These are phyloP conservation scores for Penicillium glabrum DNA, from an alignment of 2,329 filamentous ascomycete genomes.

Conservation along the genomic window DNA sequence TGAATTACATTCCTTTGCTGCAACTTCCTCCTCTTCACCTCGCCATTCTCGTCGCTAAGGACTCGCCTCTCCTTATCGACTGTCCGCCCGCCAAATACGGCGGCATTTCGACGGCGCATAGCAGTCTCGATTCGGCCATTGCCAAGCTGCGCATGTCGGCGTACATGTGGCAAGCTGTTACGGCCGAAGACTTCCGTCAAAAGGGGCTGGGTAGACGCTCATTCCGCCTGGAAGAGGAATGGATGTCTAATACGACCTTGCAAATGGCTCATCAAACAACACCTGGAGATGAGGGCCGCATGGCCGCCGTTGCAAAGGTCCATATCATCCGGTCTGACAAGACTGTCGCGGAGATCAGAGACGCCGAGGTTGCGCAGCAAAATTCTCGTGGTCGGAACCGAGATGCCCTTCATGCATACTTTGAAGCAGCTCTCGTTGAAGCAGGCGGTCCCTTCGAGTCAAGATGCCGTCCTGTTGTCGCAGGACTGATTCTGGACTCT, in stretches of 20 bases:
- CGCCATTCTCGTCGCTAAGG: slow-evolving; percentile 20
- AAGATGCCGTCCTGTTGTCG: slow-evolving; percentile 15
- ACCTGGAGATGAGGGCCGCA: not conserved
- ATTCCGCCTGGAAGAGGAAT: slow-evolving; percentile 25
- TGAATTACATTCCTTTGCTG: slow-evolving; percentile 17
- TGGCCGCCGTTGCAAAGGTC: slow-evolving; percentile 13
- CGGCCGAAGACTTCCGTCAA: slow-evolving; percentile 21
- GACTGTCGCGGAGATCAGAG: slow-evolving; percentile 17
- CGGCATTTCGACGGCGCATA: slow-evolving; percentile 16
- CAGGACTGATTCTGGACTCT: slow-evolving; percentile 21
- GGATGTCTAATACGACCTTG: slow-evolving; percentile 10
- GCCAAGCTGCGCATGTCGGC: slow-evolving; percentile 22
- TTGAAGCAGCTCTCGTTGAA: slow-evolving; percentile 10
- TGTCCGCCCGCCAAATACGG: slow-evolving; percentile 19
- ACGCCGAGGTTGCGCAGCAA: slow-evolving; percentile 19
- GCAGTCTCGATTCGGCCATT: slow-evolving; percentile 17
- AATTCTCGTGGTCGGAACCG: slow-evolving; percentile 9
- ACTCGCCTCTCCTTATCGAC: slow-evolving; percentile 21
- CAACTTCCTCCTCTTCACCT: slow-evolving; percentile 23
- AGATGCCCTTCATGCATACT: slow-evolving; percentile 16
- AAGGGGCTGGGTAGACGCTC: slow-evolving; percentile 24
- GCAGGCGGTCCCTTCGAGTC: slow-evolving; percentile 16
- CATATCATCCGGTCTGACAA: slow-evolving; percentile 19
- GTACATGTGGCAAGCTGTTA: slow-evolving; percentile 26
- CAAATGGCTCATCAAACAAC: slow-evolving; percentile 1